Percentiles rank a stretch among this genome's conserved stretches.
phyloP scores from a whole-genome alignment of 176 grass and related monocot genomes.

The Metroxylon sagu region DNA sequence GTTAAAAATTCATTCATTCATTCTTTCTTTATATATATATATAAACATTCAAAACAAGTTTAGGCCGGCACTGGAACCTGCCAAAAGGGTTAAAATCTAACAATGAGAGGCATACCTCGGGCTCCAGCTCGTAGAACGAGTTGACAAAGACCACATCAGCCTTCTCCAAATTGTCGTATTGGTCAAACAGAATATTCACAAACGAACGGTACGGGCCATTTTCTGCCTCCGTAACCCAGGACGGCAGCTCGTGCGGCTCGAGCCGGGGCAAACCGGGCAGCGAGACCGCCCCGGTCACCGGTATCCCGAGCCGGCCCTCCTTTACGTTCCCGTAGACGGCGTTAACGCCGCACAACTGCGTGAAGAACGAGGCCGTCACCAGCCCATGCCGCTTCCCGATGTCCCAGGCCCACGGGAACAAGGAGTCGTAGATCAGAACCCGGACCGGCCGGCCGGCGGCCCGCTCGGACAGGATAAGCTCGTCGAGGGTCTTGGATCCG shows the following conservation, averaged over 20 bases:
- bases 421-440: conserved; percentile 52
- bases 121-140: conserved; percentile 62
- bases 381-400: conserved; percentile 12
- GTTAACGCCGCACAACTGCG: conserved; percentile 56
- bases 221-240: conserved; percentile 24
- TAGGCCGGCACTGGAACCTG: too few species aligned
- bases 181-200: conserved; percentile 33
- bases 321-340: conserved; percentile 35
- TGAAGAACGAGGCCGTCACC: conserved; percentile 39
- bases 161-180: conserved; percentile 42
- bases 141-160: conserved; percentile 67
- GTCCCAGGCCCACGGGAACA: conserved; percentile 10
- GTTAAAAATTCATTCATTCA: too few species aligned
- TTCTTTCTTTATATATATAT: too few species aligned
- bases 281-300: conserved; percentile 6
- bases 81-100: too few species aligned
- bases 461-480: conserved; percentile 42
- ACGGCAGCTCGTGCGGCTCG: conserved; percentile 27
- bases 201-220: conserved; percentile 16
- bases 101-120: conserved; percentile 19
- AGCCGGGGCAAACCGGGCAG: conserved; percentile 39
- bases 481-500: conserved; percentile 32
- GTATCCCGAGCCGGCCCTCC: conserved; percentile 19
- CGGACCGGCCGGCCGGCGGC: conserved; percentile 21
- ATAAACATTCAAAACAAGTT: too few species aligned